These are phyloP conservation scores for Erucastrum elatum DNA, from an alignment of 345 rosid genomes.

Conservation along the genomic window DNA sequence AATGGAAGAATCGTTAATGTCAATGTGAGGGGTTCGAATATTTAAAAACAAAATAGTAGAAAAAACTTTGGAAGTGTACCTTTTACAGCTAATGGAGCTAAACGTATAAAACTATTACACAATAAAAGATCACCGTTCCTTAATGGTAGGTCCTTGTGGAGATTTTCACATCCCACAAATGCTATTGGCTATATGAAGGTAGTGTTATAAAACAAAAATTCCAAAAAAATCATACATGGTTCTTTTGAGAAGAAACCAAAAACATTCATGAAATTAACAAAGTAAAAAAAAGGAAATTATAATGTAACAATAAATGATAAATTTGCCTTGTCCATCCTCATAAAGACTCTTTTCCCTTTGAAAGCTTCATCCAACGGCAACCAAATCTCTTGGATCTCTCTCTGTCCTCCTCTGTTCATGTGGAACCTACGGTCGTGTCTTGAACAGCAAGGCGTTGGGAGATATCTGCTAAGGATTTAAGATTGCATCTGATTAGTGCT, in stretches of 20 bases:
- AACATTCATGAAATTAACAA: conserved; percentile 14
- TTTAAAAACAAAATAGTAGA: not conserved
- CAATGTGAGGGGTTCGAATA: not conserved
- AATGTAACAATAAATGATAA: conserved; percentile 7
- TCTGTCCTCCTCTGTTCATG: conserved; percentile 35
- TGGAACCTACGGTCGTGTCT: conserved; percentile 57
- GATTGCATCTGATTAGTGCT: conserved; percentile 89
- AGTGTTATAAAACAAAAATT: conserved; percentile 1
- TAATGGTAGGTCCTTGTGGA: not conserved
- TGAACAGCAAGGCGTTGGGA: conserved; percentile 82
- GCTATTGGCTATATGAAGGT: not conserved
- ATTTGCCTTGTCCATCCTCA: conserved; percentile 32
- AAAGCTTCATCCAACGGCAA: conserved; percentile 36
- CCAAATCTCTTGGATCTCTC: conserved; percentile 11
- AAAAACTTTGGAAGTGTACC: not conserved
- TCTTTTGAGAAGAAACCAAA: conserved; percentile 17
- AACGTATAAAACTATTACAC: not conserved
- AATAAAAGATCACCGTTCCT: not conserved
- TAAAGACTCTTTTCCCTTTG: conserved; percentile 2
- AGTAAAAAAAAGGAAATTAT: conserved; percentile 7
- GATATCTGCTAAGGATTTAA: conserved; percentile 84
- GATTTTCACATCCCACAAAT: not conserved
- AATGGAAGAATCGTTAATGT: not conserved
- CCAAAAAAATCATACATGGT: conserved; percentile 29
- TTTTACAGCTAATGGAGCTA: not conserved